A percentile compares a stretch with the other conserved stretches of the same genome.
These are phyloP conservation scores for Viola pubescens DNA, from an alignment of 441 rosid genomes.

Conservation along the genomic window DNA sequence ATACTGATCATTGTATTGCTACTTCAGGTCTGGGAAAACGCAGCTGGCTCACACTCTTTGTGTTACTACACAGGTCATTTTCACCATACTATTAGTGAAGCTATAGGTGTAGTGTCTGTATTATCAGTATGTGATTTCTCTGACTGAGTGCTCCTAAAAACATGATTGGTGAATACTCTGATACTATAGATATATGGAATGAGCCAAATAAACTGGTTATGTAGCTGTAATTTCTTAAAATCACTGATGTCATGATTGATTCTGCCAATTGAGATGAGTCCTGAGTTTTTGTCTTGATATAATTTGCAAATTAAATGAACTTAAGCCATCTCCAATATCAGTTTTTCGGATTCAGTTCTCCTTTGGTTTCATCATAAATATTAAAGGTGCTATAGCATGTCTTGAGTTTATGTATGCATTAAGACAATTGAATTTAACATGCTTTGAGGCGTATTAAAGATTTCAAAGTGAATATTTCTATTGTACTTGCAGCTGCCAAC, in stretches of 20 bases:
- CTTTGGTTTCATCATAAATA: not conserved
- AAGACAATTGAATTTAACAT: too few relatives aligned
- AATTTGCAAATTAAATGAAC: not conserved
- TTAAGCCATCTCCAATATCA: not conserved
- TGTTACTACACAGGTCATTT: constrained; percentile 74
- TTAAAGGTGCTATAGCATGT: too few relatives aligned
- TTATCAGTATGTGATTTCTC: not conserved
- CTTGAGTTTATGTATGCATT: not conserved
- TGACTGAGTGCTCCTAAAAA: not conserved
- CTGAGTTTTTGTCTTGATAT: not conserved
- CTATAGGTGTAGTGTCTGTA: not conserved
- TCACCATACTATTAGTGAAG: constrained; percentile 1
- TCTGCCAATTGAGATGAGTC: not conserved
- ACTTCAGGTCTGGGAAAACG: constrained; percentile 82
- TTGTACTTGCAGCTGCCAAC: constrained; percentile 62
- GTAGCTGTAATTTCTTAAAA: too few relatives aligned
- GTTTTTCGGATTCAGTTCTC: not conserved
- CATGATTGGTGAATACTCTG: not conserved
- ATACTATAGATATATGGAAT: not conserved
- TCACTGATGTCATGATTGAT: not conserved
- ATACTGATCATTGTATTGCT: constrained; percentile 1
- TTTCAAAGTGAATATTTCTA: constrained; percentile 6
- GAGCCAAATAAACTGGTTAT: too few relatives aligned
- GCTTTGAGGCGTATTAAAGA: not conserved
- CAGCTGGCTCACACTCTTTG: constrained; percentile 94